Evolutionary conservation across 164 flowering plant species (phyloP).

Genomic region (Tetracentron sinense): DNA sequence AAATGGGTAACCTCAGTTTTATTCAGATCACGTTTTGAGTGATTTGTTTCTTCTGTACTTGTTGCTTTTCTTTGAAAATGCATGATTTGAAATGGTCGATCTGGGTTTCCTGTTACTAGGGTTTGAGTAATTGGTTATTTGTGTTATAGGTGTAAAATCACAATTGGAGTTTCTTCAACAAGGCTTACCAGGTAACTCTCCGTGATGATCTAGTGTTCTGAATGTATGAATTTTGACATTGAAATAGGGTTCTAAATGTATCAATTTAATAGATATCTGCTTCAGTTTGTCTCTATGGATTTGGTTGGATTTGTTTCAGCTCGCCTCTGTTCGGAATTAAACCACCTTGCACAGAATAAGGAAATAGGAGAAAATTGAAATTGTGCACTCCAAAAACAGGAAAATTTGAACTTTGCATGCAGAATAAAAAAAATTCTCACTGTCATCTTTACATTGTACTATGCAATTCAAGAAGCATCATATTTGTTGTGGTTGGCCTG

Average conservation of each 20-base stretch:
- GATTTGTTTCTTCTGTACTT: background rate
- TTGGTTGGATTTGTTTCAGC: background rate
- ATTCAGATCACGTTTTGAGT: background rate
- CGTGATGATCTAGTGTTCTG: constrained; percentile 1
- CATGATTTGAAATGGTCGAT: constrained; percentile 3
- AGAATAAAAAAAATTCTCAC: background rate
- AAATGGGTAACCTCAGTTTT: constrained; percentile 11
- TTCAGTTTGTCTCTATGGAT: background rate
- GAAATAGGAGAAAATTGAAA: too few relatives aligned
- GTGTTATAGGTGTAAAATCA: constrained; percentile 55
- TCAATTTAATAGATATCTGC: too few relatives aligned
- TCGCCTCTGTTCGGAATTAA: background rate
- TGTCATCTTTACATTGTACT: background rate
- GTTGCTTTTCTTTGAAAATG: background rate
- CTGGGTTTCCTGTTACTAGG: constrained; percentile 13
- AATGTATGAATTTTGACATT: background rate
- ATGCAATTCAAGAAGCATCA: background rate
- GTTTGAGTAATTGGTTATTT: constrained; percentile 8
- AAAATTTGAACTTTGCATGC: constrained; percentile 2
- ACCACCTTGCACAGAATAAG: too few relatives aligned
- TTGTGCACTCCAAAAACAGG: too few relatives aligned
- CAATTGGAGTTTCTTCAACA: constrained; percentile 92
- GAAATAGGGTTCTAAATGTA: background rate
- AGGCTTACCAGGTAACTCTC: constrained; percentile 72
- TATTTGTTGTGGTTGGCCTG: too few relatives aligned